Evolutionary conservation across 768 basidiomycete species (phyloP).

Genomic region (Rhodotorula graminis): DNA sequence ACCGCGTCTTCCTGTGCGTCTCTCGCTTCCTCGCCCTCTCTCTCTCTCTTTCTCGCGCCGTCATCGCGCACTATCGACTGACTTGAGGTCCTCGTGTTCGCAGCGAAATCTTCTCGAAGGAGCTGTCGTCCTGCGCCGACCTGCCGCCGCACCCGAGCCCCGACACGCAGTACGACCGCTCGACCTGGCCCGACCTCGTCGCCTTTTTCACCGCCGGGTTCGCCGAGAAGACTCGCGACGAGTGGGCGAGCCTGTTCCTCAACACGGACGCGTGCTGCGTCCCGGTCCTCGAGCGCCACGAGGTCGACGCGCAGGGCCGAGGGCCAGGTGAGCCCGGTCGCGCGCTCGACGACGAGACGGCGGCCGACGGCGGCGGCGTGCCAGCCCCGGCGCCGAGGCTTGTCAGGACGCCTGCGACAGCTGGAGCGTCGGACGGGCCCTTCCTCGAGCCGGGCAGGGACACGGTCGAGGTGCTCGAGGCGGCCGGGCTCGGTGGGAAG

Average conservation of each 20-base stretch:
- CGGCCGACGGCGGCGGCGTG: not conserved
- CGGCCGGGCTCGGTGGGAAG: constrained; percentile 12
- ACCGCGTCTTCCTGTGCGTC: constrained; percentile 31
- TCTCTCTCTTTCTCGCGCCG: not conserved
- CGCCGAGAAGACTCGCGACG: constrained; percentile 57
- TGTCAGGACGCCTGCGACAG: not conserved
- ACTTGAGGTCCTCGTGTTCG: too few species aligned
- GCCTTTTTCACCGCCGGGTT: constrained; percentile 64
- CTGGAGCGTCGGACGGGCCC: too few species aligned
- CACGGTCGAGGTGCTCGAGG: constrained; percentile 7
- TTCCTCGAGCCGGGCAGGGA: constrained; percentile 22
- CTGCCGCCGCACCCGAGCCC: constrained; percentile 6
- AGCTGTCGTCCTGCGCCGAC: not conserved
- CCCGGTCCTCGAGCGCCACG: constrained; percentile 35
- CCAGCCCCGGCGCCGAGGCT: constrained; percentile 15
- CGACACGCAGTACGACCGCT: constrained; percentile 20
- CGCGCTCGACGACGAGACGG: not conserved
- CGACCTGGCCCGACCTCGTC: constrained; percentile 36
- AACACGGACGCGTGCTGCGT: constrained; percentile 51
- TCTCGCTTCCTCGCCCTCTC: not conserved
- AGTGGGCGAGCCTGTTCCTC: constrained; percentile 66
- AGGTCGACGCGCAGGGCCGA: constrained; percentile 29
- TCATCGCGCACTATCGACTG: too few species aligned
- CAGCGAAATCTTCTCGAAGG: not conserved
- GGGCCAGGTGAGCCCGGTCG: constrained; percentile 3